phyloP scores from a whole-genome alignment of 164 flowering plant species.

The Magnolia officinalis region DNA sequence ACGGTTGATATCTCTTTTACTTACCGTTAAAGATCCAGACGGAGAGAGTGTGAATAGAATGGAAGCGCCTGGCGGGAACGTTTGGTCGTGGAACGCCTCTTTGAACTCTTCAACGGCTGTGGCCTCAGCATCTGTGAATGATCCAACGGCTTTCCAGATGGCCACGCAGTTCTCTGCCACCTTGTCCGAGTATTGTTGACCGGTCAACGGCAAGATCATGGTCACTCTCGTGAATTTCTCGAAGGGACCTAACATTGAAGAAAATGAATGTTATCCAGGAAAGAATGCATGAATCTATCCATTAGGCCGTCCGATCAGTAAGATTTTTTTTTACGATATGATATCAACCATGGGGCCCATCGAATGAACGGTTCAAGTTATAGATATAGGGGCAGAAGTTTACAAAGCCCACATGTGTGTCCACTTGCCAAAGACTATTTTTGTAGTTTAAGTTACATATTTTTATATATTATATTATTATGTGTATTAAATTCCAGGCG shows the following conservation, averaged over 20 bases:
- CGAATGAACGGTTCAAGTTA: no score
- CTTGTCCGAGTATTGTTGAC: constrained; percentile 73
- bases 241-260: constrained; percentile 50
- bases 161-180: constrained; percentile 76
- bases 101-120: constrained; percentile 59
- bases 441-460: no score
- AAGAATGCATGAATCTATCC: no score
- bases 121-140: constrained; percentile 62
- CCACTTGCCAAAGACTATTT: no score
- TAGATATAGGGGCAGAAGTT: no score
- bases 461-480: no score
- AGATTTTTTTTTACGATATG: no score
- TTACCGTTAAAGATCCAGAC: constrained; percentile 55
- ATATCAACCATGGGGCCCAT: no score
- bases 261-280: no score
- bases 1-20: neutral
- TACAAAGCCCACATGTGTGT: no score
- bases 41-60: constrained; percentile 71
- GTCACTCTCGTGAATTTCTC: constrained; percentile 71
- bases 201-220: constrained; percentile 68
- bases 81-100: constrained; percentile 59
- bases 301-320: no score
- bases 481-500: no score
- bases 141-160: constrained; percentile 57
- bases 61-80: constrained; percentile 71